Percentiles rank a stretch among this genome's conserved stretches.
phyloP scores from a whole-genome alignment of 306 rosid genomes.

The Mimosa bimucronata region DNA sequence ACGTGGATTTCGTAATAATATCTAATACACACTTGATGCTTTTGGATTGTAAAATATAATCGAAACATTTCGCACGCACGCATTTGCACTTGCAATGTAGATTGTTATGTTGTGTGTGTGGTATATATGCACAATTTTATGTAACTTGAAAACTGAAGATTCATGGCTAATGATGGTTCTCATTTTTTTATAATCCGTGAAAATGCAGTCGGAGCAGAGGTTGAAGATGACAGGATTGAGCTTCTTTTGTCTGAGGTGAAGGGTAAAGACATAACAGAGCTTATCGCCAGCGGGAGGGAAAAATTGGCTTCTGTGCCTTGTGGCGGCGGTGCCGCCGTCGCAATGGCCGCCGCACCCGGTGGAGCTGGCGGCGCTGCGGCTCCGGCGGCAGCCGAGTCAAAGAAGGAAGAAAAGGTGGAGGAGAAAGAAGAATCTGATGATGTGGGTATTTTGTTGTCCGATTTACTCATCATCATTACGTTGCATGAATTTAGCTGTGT shows the following conservation, averaged over 20 bases:
- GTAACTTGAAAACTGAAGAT: not conserved
- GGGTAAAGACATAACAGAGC: constrained; percentile 72
- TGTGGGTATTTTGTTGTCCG: constrained; percentile 45
- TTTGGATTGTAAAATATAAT: not conserved
- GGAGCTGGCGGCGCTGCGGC: constrained; percentile 51
- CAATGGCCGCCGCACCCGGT: constrained; percentile 41
- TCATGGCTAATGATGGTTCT: not conserved
- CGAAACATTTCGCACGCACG: not conserved
- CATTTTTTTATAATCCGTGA: not conserved
- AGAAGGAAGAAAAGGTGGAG: constrained; percentile 81
- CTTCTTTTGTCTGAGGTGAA: constrained; percentile 58
- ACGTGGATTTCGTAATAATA: not conserved
- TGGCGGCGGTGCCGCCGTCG: constrained; percentile 60
- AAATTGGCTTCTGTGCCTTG: constrained; percentile 76
- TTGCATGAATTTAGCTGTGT: too few species aligned
- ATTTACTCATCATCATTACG: too few species aligned
- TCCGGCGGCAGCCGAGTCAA: constrained; percentile 64
- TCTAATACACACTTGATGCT: not conserved
- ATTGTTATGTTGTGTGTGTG: too few species aligned
- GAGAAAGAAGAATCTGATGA: constrained; percentile 86
- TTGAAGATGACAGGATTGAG: constrained; percentile 58
- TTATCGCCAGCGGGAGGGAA: constrained; percentile 74
- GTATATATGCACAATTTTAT: too few species aligned
- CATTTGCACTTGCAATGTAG: not conserved
- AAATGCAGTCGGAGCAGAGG: constrained; percentile 70